These are phyloP conservation scores for Lepidopterella palustris DNA, from an alignment of 495 filamentous ascomycete genomes.

Conservation along the genomic window DNA sequence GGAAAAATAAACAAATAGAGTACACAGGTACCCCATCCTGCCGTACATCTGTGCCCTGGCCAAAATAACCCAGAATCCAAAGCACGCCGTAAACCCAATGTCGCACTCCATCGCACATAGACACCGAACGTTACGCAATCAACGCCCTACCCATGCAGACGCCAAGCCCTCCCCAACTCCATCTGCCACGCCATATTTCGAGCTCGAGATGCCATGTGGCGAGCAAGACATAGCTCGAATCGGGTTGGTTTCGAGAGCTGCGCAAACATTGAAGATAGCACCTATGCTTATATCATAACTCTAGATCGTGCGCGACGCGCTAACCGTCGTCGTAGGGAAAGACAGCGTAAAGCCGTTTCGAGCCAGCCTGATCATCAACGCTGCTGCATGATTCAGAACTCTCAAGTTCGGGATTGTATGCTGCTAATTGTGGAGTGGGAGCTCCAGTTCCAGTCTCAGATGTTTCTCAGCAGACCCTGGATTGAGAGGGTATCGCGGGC, in stretches of 20 bases:
- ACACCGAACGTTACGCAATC: not conserved
- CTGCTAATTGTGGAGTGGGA: too few relatives aligned
- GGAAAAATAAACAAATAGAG: too few relatives aligned
- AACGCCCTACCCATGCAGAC: not conserved
- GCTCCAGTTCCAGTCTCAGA: too few relatives aligned
- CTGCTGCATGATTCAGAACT: too few relatives aligned
- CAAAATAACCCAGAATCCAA: not conserved
- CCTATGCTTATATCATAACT: not conserved
- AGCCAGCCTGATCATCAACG: too few relatives aligned
- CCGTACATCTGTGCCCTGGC: not conserved
- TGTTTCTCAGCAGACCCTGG: too few relatives aligned
- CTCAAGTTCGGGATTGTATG: too few relatives aligned
- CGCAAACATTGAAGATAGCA: not conserved
- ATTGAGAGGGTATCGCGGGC: too few relatives aligned
- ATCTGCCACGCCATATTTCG: not conserved
- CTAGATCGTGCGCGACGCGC: not conserved
- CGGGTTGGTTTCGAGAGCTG: not conserved
- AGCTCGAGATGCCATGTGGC: too few relatives aligned
- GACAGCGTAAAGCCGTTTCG: not conserved
- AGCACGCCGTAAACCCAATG: not conserved
- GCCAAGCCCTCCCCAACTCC: not conserved
- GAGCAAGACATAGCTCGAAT: not conserved
- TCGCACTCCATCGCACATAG: not conserved
- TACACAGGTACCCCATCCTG: not conserved
- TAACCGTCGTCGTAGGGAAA: not conserved